Conservation (phyloP, 1,284 basidiomycete genomes). For the Rhodotorula sp. region DNA sequence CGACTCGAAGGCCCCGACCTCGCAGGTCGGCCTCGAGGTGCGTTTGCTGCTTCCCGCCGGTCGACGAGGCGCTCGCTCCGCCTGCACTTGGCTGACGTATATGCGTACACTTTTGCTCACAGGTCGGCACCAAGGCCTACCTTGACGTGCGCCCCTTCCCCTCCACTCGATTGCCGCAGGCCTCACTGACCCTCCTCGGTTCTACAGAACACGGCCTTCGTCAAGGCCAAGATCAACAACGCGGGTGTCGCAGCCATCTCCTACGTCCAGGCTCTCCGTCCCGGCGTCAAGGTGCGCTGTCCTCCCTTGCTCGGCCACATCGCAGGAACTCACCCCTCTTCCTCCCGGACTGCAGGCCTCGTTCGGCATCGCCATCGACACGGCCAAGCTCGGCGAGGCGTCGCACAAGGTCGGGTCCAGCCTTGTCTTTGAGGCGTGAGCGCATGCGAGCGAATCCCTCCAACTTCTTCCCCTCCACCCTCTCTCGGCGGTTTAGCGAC, state of each 20-base stretch:
- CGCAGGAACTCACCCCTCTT: too few relatives aligned
- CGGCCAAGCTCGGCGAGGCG: constrained; percentile 19
- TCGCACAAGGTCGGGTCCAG: constrained; percentile 61
- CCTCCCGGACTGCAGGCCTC: constrained; percentile 92
- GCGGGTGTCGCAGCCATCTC: constrained; percentile 73
- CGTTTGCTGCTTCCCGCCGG: neutral
- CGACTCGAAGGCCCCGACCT: constrained; percentile 86
- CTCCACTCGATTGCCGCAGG: too few relatives aligned
- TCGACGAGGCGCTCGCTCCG: too few relatives aligned
- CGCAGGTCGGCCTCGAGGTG: constrained; percentile 80
- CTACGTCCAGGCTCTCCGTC: constrained; percentile 84
- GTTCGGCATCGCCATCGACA: constrained; percentile 73
- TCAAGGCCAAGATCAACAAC: constrained; percentile 91
- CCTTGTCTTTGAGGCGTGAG: constrained; percentile 59
- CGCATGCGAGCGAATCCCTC: too few relatives aligned
- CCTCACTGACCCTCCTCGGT: neutral
- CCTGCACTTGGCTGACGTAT: too few relatives aligned
- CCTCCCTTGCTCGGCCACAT: too few relatives aligned
- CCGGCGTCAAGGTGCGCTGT: constrained; percentile 95
- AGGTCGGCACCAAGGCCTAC: constrained; percentile 85
- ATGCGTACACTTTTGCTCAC: too few relatives aligned
- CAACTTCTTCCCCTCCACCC: neutral
- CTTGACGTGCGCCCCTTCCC: constrained; percentile 58
- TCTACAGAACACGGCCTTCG: constrained; percentile 44
- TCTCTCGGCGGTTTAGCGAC: too few relatives aligned